Evolutionary conservation across 495 filamentous ascomycete genomes (phyloP).

Genomic region (Chlorociboria aeruginascens): DNA sequence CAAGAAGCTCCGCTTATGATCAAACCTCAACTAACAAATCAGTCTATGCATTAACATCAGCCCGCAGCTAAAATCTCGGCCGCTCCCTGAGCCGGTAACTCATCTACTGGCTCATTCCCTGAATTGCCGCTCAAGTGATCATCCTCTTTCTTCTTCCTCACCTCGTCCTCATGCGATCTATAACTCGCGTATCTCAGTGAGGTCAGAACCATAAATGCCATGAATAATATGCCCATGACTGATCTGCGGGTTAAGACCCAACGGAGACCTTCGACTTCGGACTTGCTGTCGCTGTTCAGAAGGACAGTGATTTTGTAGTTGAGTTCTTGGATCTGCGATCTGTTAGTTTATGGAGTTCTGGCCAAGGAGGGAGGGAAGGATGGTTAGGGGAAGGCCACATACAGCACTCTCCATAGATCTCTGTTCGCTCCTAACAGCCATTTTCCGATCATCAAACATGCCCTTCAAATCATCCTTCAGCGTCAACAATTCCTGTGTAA

Average conservation of each 20-base stretch:
- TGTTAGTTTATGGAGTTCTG: constrained; percentile 12
- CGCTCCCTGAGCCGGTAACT: constrained; percentile 13
- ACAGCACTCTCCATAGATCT: constrained; percentile 64
- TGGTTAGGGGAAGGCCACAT: constrained; percentile 15
- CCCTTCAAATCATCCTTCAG: constrained; percentile 87
- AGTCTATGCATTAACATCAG: not conserved
- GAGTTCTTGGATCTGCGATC: constrained; percentile 65
- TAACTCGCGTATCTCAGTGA: constrained; percentile 31
- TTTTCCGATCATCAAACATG: constrained; percentile 93
- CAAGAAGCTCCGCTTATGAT: no score
- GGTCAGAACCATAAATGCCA: constrained; percentile 38
- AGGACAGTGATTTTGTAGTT: constrained; percentile 88
- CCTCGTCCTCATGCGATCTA: constrained; percentile 24
- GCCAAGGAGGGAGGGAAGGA: not conserved
- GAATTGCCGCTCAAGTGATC: not conserved
- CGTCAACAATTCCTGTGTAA: constrained; percentile 65
- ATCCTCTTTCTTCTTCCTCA: constrained; percentile 21
- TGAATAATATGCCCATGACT: constrained; percentile 62
- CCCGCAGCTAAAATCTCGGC: constrained; percentile 18
- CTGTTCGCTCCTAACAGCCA: constrained; percentile 79
- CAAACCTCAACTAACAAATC: no score
- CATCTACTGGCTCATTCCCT: constrained; percentile 3
- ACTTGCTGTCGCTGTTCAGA: constrained; percentile 75
- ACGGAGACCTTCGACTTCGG: constrained; percentile 78
- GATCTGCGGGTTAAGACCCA: constrained; percentile 86